Conservation (phyloP, 305 asterid species). For the Fraxinus paxiana region DNA sequence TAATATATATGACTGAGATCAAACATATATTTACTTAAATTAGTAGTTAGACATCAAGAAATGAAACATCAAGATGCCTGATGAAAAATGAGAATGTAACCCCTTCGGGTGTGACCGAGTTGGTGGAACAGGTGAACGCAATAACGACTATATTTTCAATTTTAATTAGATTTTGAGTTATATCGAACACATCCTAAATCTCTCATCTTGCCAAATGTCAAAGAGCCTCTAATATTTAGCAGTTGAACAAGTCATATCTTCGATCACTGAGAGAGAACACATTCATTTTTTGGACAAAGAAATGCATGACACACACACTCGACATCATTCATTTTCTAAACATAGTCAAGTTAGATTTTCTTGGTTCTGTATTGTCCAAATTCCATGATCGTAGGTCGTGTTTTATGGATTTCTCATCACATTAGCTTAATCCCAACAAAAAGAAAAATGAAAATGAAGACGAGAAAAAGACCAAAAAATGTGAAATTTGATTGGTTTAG, state of each 20-base stretch:
- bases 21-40: background rate
- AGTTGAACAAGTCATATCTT: conserved; percentile 27
- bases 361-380: conserved; percentile 24
- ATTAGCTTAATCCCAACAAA: conserved; percentile 14
- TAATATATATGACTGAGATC: background rate
- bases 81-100: background rate
- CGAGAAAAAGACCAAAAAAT: background rate
- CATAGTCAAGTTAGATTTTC: conserved; percentile 28
- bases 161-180: too few species aligned
- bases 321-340: conserved; percentile 16
- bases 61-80: background rate
- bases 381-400: conserved; percentile 21
- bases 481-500: background rate
- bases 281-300: conserved; percentile 7
- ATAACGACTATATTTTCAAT: too few species aligned
- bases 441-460: background rate
- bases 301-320: conserved; percentile 10
- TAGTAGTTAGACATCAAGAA: background rate
- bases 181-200: conserved; percentile 6
- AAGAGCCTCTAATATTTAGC: conserved; percentile 4
- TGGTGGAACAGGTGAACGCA: too few species aligned
- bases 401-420: conserved; percentile 19
- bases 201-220: conserved; percentile 35
- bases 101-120: too few species aligned
- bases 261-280: background rate